These are phyloP conservation scores for Vitellaria paradoxa DNA, from an alignment of 179 eudicot genomes.

Conservation along the genomic window DNA sequence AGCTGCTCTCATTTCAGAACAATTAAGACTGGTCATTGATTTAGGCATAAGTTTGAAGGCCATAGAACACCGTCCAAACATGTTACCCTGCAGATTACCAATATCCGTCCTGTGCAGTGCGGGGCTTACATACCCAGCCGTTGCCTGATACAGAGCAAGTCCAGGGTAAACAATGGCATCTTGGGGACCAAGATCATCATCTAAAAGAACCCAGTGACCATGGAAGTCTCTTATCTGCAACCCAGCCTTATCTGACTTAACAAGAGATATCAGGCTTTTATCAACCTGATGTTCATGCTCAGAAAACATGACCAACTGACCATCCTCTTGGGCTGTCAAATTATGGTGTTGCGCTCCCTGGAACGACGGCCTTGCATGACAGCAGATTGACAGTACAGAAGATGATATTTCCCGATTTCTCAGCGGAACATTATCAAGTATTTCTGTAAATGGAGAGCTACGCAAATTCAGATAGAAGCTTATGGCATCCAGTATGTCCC, in stretches of 20 bases:
- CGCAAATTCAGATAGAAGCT: slow-evolving; percentile 81
- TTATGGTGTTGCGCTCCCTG: slow-evolving; percentile 82
- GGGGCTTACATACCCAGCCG: slow-evolving; percentile 87
- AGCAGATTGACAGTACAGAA: slow-evolving; percentile 75
- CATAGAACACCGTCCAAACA: slow-evolving; percentile 78
- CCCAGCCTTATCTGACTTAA: slow-evolving; percentile 82
- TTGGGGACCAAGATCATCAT: slow-evolving; percentile 88
- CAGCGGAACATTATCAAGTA: slow-evolving; percentile 91
- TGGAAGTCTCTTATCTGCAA: slow-evolving; percentile 80
- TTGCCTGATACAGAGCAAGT: slow-evolving; percentile 87
- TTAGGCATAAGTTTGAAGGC: slow-evolving; percentile 94
- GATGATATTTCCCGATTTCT: slow-evolving; percentile 84
- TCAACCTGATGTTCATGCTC: slow-evolving; percentile 79
- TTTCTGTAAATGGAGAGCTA: slow-evolving; percentile 82
- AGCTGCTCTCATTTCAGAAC: slow-evolving; percentile 97
- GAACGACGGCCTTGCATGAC: slow-evolving; percentile 88
- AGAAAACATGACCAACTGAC: slow-evolving; percentile 64
- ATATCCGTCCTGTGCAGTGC: slow-evolving; percentile 68
- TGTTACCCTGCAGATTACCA: slow-evolving; percentile 51
- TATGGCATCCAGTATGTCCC: slow-evolving; percentile 83
- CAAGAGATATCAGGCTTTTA: slow-evolving; percentile 72
- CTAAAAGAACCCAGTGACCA: slow-evolving; percentile 84
- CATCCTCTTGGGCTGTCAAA: slow-evolving; percentile 74
- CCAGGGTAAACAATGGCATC: slow-evolving; percentile 89
- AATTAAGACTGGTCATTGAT: slow-evolving; percentile 77